A percentile compares a stretch with the other conserved stretches of the same genome.
phyloP scores from a whole-genome alignment of 2,329 filamentous ascomycete genomes.

The Phialemoniopsis sp. region DNA sequence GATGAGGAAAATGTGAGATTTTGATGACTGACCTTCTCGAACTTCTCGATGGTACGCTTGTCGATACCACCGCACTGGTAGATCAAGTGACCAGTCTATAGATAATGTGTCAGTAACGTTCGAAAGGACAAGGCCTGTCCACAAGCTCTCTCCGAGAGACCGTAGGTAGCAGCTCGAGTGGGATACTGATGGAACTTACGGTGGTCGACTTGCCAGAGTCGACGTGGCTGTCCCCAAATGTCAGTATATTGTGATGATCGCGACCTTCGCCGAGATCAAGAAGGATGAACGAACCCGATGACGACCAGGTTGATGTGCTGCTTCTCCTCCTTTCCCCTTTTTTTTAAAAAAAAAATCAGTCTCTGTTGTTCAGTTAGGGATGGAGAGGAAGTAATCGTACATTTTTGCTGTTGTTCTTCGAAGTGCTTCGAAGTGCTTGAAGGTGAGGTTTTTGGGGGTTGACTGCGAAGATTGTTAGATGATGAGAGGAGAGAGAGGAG shows the following conservation, averaged over 20 bases:
- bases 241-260: constrained; percentile 18
- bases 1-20: constrained; percentile 6
- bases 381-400: too few species aligned
- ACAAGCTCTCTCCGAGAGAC: too few species aligned
- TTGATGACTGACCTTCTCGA: constrained; percentile 85
- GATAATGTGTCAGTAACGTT: constrained; percentile 16
- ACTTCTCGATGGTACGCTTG: constrained; percentile 99
- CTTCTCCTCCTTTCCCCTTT: constrained; percentile 83
- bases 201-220: constrained; percentile 99
- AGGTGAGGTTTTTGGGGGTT: too few species aligned
- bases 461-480: too few species aligned
- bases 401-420: too few species aligned
- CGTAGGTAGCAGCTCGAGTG: constrained; percentile 7
- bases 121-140: neutral
- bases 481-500: too few species aligned
- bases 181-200: constrained; percentile 49
- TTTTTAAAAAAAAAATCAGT: too few species aligned
- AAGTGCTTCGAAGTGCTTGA: too few species aligned
- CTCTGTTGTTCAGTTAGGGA: too few species aligned
- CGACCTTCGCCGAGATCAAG: constrained; percentile 1
- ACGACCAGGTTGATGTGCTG: constrained; percentile 73
- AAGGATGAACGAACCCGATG: constrained; percentile 17
- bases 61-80: constrained; percentile 99
- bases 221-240: constrained; percentile 69
- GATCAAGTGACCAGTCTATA: constrained; percentile 82